Base-by-base conservation (phyloP, 2,329 filamentous ascomycete genomes). In the Leptographium galeiforme region DNA sequence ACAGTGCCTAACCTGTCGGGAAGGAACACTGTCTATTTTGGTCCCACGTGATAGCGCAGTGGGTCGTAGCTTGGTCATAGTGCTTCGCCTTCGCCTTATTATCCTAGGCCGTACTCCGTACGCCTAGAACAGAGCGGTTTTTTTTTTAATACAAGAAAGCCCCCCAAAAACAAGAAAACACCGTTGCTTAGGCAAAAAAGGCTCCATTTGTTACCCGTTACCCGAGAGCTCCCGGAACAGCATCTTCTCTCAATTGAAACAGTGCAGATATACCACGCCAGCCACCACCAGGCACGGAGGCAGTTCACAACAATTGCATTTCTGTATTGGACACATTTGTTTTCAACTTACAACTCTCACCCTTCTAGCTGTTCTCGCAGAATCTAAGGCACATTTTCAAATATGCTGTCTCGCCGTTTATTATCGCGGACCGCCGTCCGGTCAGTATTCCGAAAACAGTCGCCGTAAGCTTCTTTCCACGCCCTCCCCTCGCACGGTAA, bases 361-460 rank as follows among this genome's bases (percentile, higher is more conserved):
- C 19, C 25, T 25, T 14, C 13, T 13, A 5, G 19, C 12, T 8
- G 43, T 10, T 32, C 30, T 45, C 25, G 43, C 19, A 30, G 11
- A 14, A 4, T 13, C 16, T 32, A 12, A 8, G 25, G 25, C 43
- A 32, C 25, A 30, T 32, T 30, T 45, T n/a, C 25, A 6, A 77
- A 62, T 57, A 84, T 84, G 80, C 69, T 83, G 66, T 70, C 77
- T 59, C 77, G 72, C 65, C 77, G 78, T 66, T 73, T 81, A 74
- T 74, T 81, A 75, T 72, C 76, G 61, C 74, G 78, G 67, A 71
- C 73, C 61, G 70, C 73, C 64, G 73, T 72, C 64, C 77, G 77
- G 64, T 78, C 79, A 63, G 75, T 73, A 56, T 76, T 80, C 67
- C 74, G 70, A 52, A 56, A 56, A 55, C 57, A 57, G 56, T 63